phyloP scores from a whole-genome alignment of 192 early-diverging fungal species.

The Chytriomyces hyalinus region DNA sequence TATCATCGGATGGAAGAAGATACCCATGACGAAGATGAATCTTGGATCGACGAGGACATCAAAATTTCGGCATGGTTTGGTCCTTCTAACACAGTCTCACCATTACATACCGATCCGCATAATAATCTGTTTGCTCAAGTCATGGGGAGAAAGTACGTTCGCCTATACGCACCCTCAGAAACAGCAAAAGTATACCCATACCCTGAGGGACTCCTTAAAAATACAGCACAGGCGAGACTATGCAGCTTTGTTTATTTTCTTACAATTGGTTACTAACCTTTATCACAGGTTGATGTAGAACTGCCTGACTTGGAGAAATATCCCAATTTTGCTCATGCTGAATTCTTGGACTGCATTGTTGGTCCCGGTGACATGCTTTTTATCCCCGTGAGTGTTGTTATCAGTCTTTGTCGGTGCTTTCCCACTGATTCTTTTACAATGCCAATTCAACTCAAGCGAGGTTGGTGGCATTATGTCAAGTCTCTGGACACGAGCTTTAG shows the following conservation, averaged over 20 bases:
- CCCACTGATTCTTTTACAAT: not conserved
- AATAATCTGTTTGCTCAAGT: slow-evolving; percentile 87
- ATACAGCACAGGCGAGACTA: slow-evolving; percentile 65
- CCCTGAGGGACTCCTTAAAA: slow-evolving; percentile 57
- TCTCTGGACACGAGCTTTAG: slow-evolving; percentile 78
- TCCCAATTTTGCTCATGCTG: slow-evolving; percentile 62
- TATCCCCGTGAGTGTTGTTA: slow-evolving; percentile 73
- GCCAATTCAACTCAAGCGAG: slow-evolving; percentile 26
- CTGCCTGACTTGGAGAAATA: slow-evolving; percentile 59
- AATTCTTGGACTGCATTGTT: slow-evolving; percentile 73
- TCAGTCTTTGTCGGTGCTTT: not conserved
- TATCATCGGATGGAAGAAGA: slow-evolving; percentile 29
- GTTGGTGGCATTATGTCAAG: slow-evolving; percentile 91
- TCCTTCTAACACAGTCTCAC: slow-evolving; percentile 78
- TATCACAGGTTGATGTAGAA: slow-evolving; percentile 69
- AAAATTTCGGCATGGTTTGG: slow-evolving; percentile 82
- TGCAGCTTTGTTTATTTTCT: slow-evolving; percentile 35
- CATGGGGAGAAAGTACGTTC: slow-evolving; percentile 79
- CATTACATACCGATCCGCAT: slow-evolving; percentile 81
- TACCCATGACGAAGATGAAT: slow-evolving; percentile 48
- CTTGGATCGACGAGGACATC: slow-evolving; percentile 37
- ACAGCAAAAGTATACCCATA: slow-evolving; percentile 68
- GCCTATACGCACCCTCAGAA: slow-evolving; percentile 71
- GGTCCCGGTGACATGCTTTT: slow-evolving; percentile 81
- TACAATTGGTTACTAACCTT: not conserved